Evolutionary conservation across 2,329 filamentous ascomycete genomes (phyloP).

Genomic region (Cordyceps pruinosa): DNA sequence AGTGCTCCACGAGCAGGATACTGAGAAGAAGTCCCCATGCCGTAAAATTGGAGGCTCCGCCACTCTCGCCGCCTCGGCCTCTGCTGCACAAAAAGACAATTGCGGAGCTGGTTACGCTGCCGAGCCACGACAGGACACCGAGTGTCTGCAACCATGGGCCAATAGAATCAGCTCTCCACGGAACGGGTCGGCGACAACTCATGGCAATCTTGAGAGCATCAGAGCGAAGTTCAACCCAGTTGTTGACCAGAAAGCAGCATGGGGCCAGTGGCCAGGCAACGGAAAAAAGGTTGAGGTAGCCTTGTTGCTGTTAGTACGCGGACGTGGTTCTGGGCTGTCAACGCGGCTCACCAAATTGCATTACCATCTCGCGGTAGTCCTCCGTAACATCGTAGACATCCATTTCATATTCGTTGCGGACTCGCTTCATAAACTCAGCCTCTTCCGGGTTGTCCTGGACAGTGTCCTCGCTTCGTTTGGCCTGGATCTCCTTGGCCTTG

Average conservation of each 20-base stretch:
- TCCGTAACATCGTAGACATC: constrained; percentile 81
- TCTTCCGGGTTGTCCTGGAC: constrained; percentile 69
- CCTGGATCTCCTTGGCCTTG: constrained; percentile 72
- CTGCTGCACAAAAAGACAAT: constrained; percentile 85
- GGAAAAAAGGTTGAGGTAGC: constrained; percentile 85
- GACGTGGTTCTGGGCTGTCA: not conserved
- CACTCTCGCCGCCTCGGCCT: constrained; percentile 56
- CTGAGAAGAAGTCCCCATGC: constrained; percentile 75
- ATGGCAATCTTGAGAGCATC: constrained; percentile 93
- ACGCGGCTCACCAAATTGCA: constrained; percentile 57
- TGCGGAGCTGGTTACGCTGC: constrained; percentile 78
- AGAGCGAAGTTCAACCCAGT: constrained; percentile 90
- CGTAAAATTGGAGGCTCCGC: constrained; percentile 62
- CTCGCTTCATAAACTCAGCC: constrained; percentile 68
- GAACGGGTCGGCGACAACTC: constrained; percentile 81
- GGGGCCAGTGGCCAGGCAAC: constrained; percentile 93
- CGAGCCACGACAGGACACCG: constrained; percentile 88
- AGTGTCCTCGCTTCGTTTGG: constrained; percentile 39
- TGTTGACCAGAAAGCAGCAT: constrained; percentile 84
- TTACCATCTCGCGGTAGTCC: constrained; percentile 89
- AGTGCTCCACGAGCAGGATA: constrained; percentile 80
- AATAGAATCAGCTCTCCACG: constrained; percentile 86
- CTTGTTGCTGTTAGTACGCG: constrained; percentile 32
- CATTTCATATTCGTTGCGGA: constrained; percentile 76
- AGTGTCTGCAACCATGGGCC: constrained; percentile 85